Percentiles rank a stretch among this genome's conserved stretches.
Conservation (phyloP, 805 yeast species). For the Jamesozyma piceae region DNA sequence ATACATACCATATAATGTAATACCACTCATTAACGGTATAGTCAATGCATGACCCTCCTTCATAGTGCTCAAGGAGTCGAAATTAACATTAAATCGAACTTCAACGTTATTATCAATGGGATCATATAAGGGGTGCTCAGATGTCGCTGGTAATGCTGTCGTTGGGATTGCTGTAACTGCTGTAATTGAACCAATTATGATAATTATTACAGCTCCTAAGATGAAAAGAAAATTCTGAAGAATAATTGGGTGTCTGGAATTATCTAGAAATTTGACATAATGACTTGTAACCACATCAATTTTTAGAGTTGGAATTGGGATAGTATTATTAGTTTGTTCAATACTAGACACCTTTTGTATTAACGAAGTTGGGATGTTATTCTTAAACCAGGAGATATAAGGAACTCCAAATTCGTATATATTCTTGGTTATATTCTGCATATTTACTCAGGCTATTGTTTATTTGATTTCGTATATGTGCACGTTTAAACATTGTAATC, state of each 20-base stretch:
- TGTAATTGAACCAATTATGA: conserved; percentile 29
- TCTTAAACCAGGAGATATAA: neutral
- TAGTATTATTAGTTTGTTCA: no score
- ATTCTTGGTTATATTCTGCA: neutral
- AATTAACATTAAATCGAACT: conserved; percentile 12
- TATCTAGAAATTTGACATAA: neutral
- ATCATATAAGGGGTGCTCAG: conserved; percentile 34
- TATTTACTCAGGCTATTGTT: no score
- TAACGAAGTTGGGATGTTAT: no score
- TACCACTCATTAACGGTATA: neutral
- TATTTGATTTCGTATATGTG: no score
- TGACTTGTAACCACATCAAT: no score
- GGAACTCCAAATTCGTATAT: neutral
- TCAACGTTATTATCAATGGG: conserved; percentile 32
- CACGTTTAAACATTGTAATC: no score
- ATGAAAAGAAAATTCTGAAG: neutral
- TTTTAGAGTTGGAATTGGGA: no score
- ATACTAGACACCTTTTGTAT: no score
- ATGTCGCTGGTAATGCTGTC: conserved; percentile 29
- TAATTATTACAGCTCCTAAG: neutral
- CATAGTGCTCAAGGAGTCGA: neutral
- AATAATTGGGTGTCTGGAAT: neutral
- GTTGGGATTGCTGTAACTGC: conserved; percentile 27
- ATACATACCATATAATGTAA: neutral
- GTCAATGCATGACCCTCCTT: neutral